Evolutionary conservation across 176 grass and related monocot species (phyloP).

Genomic region (Tillandsia fasciculata): DNA sequence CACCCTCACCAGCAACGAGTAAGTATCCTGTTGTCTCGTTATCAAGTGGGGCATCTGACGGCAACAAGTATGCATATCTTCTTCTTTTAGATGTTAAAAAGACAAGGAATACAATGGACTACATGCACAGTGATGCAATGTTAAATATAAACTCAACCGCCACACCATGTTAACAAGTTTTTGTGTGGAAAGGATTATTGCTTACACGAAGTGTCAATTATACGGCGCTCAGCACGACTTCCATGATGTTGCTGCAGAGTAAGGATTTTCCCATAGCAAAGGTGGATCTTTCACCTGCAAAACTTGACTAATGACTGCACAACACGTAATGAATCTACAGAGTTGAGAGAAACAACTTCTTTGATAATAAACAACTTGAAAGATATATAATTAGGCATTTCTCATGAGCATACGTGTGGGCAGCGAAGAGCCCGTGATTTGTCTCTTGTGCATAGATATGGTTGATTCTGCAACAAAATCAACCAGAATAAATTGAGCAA

Average conservation of each 20-base stretch:
- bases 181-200: background rate
- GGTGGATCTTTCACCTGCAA: constrained; percentile 39
- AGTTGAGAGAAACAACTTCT: background rate
- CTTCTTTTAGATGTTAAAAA: background rate
- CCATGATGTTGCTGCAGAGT: constrained; percentile 64
- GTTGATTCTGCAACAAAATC: constrained; percentile 38
- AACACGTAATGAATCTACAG: too few relatives aligned
- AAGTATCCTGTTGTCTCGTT: constrained; percentile 82
- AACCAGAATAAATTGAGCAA: too few relatives aligned
- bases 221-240: constrained; percentile 67
- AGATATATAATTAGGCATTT: background rate
- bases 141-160: too few relatives aligned
- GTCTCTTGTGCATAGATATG: constrained; percentile 83
- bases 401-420: constrained; percentile 32
- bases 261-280: constrained; percentile 92
- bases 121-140: too few relatives aligned
- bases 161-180: too few relatives aligned
- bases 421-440: constrained; percentile 59
- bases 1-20: constrained; percentile 93
- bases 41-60: constrained; percentile 58
- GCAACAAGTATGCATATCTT: background rate
- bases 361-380: constrained; percentile 13
- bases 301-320: too few relatives aligned
- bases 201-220: constrained; percentile 58
- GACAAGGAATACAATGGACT: background rate